Evolutionary conservation across 192 early-diverging fungal species (phyloP), one percentile per base, ranked within the genome.

Genomic region (Podila minutissima): DNA sequence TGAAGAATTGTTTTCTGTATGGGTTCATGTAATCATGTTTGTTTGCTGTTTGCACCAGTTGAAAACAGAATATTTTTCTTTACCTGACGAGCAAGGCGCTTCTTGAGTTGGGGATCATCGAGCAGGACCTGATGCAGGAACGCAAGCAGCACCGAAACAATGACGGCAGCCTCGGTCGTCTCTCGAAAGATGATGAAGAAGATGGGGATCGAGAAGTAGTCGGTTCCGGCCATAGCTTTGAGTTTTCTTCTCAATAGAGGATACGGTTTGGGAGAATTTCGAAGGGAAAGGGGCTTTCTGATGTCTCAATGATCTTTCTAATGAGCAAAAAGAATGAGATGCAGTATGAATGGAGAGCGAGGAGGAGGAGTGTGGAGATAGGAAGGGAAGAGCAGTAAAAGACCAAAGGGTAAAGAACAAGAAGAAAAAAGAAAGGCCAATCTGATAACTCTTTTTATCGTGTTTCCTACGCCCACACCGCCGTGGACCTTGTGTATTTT

Each of bases 111-210:
- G 22, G 35, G 24, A 26, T 78, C 75, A n/a, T 67, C 64, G 8
- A 32, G 5, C 31, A 78, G 58, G 65, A 78, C 75, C 64, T 78
- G 75, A 7, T 24, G 67, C 33, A 78, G 50, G 50, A 95, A 95
- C 11, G 94, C 83, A 17, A 96, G 86, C 19, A 97, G 83, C 20
- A 98, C 94, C 6, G 92, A 92, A 38, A 98, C 84, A 72, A 98
- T 92, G 75, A 97, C 88, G 26, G 91, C 91, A 6, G 93, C 94
- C 85, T 98, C 97, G 10, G 93, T 86, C 12, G 94, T 92, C 86
- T 97, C 95, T 49, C 94, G 83, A 71, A 95, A 89, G 24, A 94
- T 26, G 13, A 95, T 91, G 67, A 94, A 93, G 72, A 93, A 94
- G 38, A 91, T 88, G 13, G 92, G 86, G 0, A 91, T 85, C 3